These are phyloP conservation scores for Chrysanthemum seticuspe DNA, from an alignment of 129 eudicot species.

Conservation along the genomic window DNA sequence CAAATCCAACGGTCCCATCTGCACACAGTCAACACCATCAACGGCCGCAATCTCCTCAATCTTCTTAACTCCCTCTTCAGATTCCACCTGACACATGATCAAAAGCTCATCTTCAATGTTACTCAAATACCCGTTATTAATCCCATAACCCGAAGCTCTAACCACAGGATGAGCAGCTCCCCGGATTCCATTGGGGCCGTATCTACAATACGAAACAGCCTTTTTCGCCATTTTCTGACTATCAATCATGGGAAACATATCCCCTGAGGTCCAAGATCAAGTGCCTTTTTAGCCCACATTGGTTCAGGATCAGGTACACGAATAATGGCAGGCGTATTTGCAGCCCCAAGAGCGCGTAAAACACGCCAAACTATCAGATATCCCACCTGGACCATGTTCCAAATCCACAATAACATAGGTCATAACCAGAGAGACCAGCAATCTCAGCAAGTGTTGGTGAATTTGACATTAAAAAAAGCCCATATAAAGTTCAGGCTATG, in stretches of 20 bases:
- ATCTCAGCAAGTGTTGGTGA: constrained; percentile 93
- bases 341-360: constrained; percentile 77
- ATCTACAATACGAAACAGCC: constrained; percentile 78
- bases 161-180: constrained; percentile 83
- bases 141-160: constrained; percentile 78
- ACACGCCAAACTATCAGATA: constrained; percentile 61
- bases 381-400: constrained; percentile 89
- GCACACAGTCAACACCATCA: constrained; percentile 93
- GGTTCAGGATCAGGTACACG: constrained; percentile 68
- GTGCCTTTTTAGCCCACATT: constrained; percentile 86
- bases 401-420: constrained; percentile 82
- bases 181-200: constrained; percentile 76
- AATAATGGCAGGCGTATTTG: constrained; percentile 72
- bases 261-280: constrained; percentile 89
- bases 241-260: constrained; percentile 98
- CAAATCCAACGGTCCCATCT: constrained; percentile 97
- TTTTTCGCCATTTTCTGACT: constrained; percentile 54
- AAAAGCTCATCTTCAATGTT: constrained; percentile 71
- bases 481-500: constrained; percentile 56
- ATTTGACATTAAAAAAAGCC: constrained; percentile 70
- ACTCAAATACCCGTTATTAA: constrained; percentile 60
- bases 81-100: constrained; percentile 96
- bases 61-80: constrained; percentile 67
- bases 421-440: constrained; percentile 86
- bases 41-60: constrained; percentile 69